Conservation (phyloP, 306 rosid genomes). For the Biancaea sappan region DNA sequence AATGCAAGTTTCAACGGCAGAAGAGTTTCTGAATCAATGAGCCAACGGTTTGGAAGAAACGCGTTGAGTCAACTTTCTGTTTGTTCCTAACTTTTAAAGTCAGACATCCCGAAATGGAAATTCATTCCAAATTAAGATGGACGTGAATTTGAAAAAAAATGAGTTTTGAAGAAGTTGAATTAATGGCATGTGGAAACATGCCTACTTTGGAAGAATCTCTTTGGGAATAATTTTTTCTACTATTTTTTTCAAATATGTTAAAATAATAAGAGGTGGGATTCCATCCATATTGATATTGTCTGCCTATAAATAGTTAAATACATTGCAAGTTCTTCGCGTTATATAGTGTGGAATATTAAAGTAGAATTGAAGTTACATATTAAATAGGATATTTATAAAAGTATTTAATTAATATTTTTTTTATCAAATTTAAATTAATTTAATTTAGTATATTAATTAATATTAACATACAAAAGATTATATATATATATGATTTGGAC, state of each 20-base stretch:
- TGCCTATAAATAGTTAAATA: constrained; percentile 23
- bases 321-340: not conserved
- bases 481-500: too few relatives aligned
- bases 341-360: too few relatives aligned
- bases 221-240: not conserved
- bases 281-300: not conserved
- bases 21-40: not conserved
- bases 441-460: too few relatives aligned
- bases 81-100: not conserved
- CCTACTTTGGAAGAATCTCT: constrained; percentile 1
- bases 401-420: too few relatives aligned
- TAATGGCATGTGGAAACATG: not conserved
- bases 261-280: not conserved
- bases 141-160: not conserved
- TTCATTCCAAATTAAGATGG: not conserved
- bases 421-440: too few relatives aligned
- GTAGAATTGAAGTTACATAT: not conserved
- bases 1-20: too few relatives aligned
- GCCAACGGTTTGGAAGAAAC: not conserved
- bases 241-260: not conserved
- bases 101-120: too few relatives aligned
- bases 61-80: not conserved
- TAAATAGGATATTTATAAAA: too few relatives aligned
- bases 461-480: too few relatives aligned
- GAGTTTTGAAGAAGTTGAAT: not conserved